Evolutionary conservation across 2,329 filamentous ascomycete genomes (phyloP).

Genomic region (Fragosphaeria purpurea): DNA sequence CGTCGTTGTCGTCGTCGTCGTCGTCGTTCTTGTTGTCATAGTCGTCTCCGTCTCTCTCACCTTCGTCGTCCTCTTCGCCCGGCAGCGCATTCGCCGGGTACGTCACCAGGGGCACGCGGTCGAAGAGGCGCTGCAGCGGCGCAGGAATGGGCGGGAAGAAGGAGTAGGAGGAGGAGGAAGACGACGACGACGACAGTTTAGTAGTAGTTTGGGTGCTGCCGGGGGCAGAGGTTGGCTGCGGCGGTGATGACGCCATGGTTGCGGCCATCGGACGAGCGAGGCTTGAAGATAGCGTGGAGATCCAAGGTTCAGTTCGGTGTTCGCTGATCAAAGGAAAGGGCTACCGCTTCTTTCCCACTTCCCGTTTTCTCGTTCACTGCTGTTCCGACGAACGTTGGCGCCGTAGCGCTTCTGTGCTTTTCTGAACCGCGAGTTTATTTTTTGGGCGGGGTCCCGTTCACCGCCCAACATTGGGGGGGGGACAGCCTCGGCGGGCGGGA

Average conservation of each 20-base stretch:
- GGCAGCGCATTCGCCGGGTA: conserved; percentile 71
- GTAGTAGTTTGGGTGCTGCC: not conserved
- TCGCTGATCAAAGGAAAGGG: too few species aligned
- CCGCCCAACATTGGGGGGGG: too few species aligned
- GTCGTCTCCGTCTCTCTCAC: conserved; percentile 9
- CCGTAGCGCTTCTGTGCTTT: too few species aligned
- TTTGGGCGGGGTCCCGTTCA: too few species aligned
- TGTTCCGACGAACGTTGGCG: too few species aligned
- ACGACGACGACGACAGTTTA: not conserved
- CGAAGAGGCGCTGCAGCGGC: conserved; percentile 74
- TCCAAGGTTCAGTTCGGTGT: too few species aligned
- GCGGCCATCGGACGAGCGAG: too few species aligned
- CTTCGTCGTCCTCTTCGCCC: conserved; percentile 27
- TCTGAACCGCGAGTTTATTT: too few species aligned
- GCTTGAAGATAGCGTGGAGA: too few species aligned
- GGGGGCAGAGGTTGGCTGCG: not conserved
- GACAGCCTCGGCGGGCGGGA: too few species aligned
- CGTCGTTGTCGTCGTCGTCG: not conserved
- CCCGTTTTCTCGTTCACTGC: too few species aligned
- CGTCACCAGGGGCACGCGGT: conserved; percentile 67
- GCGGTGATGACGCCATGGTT: not conserved
- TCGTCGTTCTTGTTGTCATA: conserved; percentile 16
- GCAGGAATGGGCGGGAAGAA: conserved; percentile 49
- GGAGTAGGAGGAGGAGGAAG: not conserved
- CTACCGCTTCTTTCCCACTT: too few species aligned